These are phyloP conservation scores for Zygotorulaspora florentina DNA, from an alignment of 805 yeast genomes.

Conservation along the genomic window DNA sequence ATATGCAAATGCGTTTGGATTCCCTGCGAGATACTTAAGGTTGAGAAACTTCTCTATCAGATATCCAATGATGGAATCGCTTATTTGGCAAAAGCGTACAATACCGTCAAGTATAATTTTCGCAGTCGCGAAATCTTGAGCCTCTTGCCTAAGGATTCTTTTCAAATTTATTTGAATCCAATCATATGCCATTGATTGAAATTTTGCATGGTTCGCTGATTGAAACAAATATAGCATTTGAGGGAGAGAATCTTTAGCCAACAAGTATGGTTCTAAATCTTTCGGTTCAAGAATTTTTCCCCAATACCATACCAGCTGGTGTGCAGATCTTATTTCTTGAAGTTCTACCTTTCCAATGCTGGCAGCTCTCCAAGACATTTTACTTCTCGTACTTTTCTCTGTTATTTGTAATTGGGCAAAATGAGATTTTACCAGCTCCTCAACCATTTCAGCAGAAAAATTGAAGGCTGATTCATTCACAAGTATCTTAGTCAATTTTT, in stretches of 20 bases:
- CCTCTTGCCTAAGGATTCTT: slow-evolving; percentile 14
- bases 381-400: not conserved
- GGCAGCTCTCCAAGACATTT: not conserved
- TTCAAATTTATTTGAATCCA: slow-evolving; percentile 19
- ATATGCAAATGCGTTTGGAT: slow-evolving; percentile 12
- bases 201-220: slow-evolving; percentile 5
- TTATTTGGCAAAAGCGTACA: slow-evolving; percentile 12
- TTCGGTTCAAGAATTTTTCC: slow-evolving; percentile 13
- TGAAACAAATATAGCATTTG: slow-evolving; percentile 14
- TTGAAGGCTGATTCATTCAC: slow-evolving; percentile 8
- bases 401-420: slow-evolving; percentile 3
- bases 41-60: slow-evolving; percentile 16
- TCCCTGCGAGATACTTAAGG: slow-evolving; percentile 13
- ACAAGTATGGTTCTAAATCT: slow-evolving; percentile 11
- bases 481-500: slow-evolving; percentile 12
- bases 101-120: slow-evolving; percentile 6
- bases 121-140: slow-evolving; percentile 1
- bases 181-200: slow-evolving; percentile 14
- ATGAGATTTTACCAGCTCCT: slow-evolving; percentile 10
- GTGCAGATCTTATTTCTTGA: slow-evolving; percentile 14
- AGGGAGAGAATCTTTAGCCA: not conserved
- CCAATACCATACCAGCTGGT: slow-evolving; percentile 22
- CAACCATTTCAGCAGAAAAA: slow-evolving; percentile 9
- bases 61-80: slow-evolving; percentile 4
- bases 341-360: slow-evolving; percentile 9